phyloP scores from a whole-genome alignment of 208 protist genomes.

The Porcisia deanei region DNA sequence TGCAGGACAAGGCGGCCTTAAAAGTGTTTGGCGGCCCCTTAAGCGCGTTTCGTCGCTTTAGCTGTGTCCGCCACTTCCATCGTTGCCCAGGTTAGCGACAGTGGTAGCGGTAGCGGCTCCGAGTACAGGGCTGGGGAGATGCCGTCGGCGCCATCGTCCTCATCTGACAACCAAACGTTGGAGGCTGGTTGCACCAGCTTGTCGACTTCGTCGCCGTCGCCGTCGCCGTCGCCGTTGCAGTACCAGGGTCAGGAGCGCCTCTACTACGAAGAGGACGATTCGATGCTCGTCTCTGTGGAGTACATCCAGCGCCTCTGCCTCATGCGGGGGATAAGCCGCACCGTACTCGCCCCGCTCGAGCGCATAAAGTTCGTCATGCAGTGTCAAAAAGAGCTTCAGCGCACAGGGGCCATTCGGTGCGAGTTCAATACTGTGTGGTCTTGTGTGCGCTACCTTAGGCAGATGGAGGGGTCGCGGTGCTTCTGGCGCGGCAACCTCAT shows the following conservation, averaged over 20 bases:
- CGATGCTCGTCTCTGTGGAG: conserved; percentile 50
- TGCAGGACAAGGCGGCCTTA: not conserved
- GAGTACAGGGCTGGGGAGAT: not conserved
- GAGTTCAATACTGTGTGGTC: conserved; percentile 59
- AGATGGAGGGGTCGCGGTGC: conserved; percentile 53
- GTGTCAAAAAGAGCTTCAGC: conserved; percentile 70
- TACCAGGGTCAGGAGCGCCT: not conserved
- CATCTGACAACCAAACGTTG: not conserved
- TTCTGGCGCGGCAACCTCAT: conserved; percentile 88
- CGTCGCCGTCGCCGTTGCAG: not conserved
- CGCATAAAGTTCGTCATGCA: conserved; percentile 88
- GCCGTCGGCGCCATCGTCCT: not conserved
- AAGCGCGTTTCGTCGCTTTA: not conserved
- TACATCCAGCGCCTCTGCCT: conserved; percentile 61
- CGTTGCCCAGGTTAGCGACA: not conserved
- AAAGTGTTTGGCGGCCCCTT: not conserved
- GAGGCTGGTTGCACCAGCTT: not conserved
- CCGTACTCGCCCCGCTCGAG: conserved; percentile 73
- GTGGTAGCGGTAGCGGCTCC: conserved; percentile 1
- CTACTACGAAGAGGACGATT: conserved; percentile 10
- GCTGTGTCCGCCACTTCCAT: conserved; percentile 6
- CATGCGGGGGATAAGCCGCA: conserved; percentile 44
- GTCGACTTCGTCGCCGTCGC: not conserved
- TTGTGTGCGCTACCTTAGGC: conserved; percentile 52
- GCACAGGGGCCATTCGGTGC: conserved; percentile 43